phyloP scores from a whole-genome alignment of 2,329 filamentous ascomycete genomes.

The Hypoxylon sp. region DNA sequence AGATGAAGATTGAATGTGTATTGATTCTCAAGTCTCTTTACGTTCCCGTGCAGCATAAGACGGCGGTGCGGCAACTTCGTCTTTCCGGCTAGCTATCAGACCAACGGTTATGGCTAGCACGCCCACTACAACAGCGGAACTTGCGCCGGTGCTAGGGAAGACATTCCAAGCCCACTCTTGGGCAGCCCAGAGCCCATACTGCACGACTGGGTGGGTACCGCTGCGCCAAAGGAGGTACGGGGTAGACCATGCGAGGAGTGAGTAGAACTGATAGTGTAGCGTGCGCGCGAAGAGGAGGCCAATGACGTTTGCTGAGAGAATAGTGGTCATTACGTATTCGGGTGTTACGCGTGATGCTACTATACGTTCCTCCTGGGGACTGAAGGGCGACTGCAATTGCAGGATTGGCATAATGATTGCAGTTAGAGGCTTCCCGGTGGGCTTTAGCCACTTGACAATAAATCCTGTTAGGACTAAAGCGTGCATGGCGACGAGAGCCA shows the following conservation, averaged over 20 bases:
- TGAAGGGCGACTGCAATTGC: constrained; percentile 59
- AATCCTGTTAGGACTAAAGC: constrained; percentile 74
- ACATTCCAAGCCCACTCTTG: constrained; percentile 97
- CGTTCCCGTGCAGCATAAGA: constrained; percentile 33
- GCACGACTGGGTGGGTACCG: constrained; percentile 73
- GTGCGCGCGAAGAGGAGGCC: constrained; percentile 88
- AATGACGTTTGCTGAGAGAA: constrained; percentile 80
- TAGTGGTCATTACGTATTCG: constrained; percentile 78
- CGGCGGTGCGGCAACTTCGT: constrained; percentile 41
- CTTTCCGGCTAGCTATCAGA: constrained; percentile 62
- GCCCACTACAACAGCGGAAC: constrained; percentile 73
- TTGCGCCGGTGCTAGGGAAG: constrained; percentile 78
- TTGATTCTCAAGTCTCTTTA: constrained; percentile 41
- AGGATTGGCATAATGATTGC: constrained; percentile 63
- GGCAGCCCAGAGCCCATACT: constrained; percentile 76
- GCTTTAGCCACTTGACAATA: constrained; percentile 77
- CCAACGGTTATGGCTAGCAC: constrained; percentile 75
- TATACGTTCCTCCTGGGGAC: constrained; percentile 63
- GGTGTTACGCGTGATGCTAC: constrained; percentile 72
- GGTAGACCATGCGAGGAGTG: constrained; percentile 89
- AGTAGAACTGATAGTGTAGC: constrained; percentile 95
- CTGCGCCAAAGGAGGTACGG: constrained; percentile 88
- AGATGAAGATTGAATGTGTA: constrained; percentile 63
- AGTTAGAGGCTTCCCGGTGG: constrained; percentile 69
- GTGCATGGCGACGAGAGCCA: constrained; percentile 75